Evolutionary conservation across 2,329 filamentous ascomycete species (phyloP).

Genomic region (Fusarium albidum): DNA sequence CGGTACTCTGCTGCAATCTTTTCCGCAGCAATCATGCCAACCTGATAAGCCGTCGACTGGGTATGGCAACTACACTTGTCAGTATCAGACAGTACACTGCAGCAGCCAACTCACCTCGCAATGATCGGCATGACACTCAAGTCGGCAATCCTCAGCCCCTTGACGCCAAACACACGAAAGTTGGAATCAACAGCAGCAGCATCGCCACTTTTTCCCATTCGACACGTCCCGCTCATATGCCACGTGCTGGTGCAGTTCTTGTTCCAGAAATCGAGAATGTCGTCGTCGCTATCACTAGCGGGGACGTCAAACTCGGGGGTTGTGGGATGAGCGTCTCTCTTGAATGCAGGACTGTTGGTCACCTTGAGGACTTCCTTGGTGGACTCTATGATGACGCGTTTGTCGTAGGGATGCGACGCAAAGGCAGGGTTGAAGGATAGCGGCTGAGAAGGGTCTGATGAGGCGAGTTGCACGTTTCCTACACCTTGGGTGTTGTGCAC

Average conservation of each 20-base stretch:
- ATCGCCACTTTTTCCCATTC: slow-evolving; percentile 11
- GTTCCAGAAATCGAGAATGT: slow-evolving; percentile 27
- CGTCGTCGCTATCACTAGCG: slow-evolving; percentile 20
- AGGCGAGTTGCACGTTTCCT: slow-evolving; percentile 15
- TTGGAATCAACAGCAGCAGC: slow-evolving; percentile 39
- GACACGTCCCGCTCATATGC: slow-evolving; percentile 31
- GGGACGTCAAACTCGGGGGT: slow-evolving; percentile 14
- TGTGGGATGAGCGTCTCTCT: slow-evolving; percentile 16
- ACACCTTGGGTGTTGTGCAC: slow-evolving; percentile 22
- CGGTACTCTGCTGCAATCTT: slow-evolving; percentile 24
- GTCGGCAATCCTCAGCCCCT: slow-evolving; percentile 59
- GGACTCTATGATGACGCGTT: slow-evolving; percentile 23
- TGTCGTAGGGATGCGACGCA: slow-evolving; percentile 22
- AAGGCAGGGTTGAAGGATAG: slow-evolving; percentile 22
- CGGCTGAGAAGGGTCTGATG: slow-evolving; percentile 14
- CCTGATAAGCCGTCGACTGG: slow-evolving; percentile 29
- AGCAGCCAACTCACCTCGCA: slow-evolving; percentile 8
- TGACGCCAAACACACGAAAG: slow-evolving; percentile 57
- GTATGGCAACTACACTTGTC: slow-evolving; percentile 17
- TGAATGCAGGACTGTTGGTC: slow-evolving; percentile 10
- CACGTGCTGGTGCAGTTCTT: slow-evolving; percentile 25
- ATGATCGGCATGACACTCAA: slow-evolving; percentile 59
- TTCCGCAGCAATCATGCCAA: slow-evolving; percentile 28
- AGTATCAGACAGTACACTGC: neutral
- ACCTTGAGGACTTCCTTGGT: slow-evolving; percentile 24